Evolutionary conservation across 2,329 filamentous ascomycete genomes (phyloP).

Genomic region (Fusarium zealandicum): DNA sequence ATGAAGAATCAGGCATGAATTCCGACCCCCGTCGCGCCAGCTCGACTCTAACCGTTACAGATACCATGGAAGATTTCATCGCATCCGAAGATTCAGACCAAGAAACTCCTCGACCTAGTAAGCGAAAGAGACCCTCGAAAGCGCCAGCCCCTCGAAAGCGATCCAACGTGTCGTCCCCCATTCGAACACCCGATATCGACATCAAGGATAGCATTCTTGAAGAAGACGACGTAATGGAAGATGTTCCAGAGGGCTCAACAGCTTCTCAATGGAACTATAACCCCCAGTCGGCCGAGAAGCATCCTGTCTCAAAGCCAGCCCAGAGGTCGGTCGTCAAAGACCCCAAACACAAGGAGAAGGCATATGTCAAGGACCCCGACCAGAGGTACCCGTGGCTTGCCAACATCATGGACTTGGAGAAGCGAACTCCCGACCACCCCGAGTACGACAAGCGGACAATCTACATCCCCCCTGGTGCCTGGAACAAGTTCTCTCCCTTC

Average conservation of each 20-base stretch:
- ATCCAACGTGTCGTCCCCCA: slow-evolving; percentile 58
- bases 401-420: slow-evolving; percentile 83
- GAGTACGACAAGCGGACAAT: slow-evolving; percentile 92
- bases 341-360: slow-evolving; percentile 66
- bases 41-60: slow-evolving; percentile 41
- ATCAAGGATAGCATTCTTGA: slow-evolving; percentile 56
- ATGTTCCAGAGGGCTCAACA: slow-evolving; percentile 70
- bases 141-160: slow-evolving; percentile 66
- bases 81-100: slow-evolving; percentile 87
- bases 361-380: slow-evolving; percentile 82
- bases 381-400: slow-evolving; percentile 91
- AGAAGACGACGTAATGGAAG: slow-evolving; percentile 63
- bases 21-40: too few species aligned
- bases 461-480: slow-evolving; percentile 85
- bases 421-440: slow-evolving; percentile 77
- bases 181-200: slow-evolving; percentile 20
- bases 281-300: slow-evolving; percentile 53
- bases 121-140: slow-evolving; percentile 74
- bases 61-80: slow-evolving; percentile 86
- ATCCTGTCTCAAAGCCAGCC: slow-evolving; percentile 46
- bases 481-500: slow-evolving; percentile 86
- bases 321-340: slow-evolving; percentile 39
- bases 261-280: slow-evolving; percentile 82
- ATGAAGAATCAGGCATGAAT: slow-evolving; percentile 65
- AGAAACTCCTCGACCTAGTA: slow-evolving; percentile 64